phyloP scores from a whole-genome alignment of 164 flowering plant species.

The Euptelea pleiosperma region DNA sequence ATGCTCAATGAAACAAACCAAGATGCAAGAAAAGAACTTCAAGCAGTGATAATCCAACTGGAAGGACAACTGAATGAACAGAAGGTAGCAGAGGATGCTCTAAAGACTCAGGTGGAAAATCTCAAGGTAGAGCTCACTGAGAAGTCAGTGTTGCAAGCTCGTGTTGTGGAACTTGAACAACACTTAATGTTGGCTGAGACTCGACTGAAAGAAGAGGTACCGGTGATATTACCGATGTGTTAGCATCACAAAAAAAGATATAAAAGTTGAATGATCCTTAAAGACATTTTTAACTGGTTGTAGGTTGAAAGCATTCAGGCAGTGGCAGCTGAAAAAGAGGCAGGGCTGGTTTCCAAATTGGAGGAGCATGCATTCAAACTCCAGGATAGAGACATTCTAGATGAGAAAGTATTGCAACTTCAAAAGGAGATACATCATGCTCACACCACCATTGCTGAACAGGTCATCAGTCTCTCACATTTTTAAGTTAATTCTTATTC shows the following conservation, averaged over 20 bases:
- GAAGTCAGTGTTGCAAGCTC: conserved; percentile 46
- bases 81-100: conserved; percentile 35
- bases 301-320: conserved; percentile 44
- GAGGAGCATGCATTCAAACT: conserved; percentile 38
- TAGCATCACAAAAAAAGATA: not conserved
- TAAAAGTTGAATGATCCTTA: not conserved
- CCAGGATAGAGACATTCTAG: conserved; percentile 29
- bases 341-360: conserved; percentile 36
- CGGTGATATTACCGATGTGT: not conserved
- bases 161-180: conserved; percentile 54
- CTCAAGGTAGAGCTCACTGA: conserved; percentile 56
- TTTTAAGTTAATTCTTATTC: not conserved
- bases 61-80: conserved; percentile 58
- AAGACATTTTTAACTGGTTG: conserved; percentile 2
- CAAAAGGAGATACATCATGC: conserved; percentile 47
- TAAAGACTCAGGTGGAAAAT: conserved; percentile 48
- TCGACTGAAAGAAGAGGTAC: conserved; percentile 59
- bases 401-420: conserved; percentile 44
- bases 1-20: conserved; percentile 52
- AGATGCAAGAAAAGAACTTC: conserved; percentile 59
- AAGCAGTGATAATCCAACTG: conserved; percentile 44
- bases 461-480: conserved; percentile 31
- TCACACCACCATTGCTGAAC: conserved; percentile 37
- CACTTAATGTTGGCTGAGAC: conserved; percentile 44
- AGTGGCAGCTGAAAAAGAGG: conserved; percentile 39